Percentiles rank a stretch among this genome's conserved stretches.
These are phyloP conservation scores for Ogataea paradorogensis DNA, from an alignment of 805 yeast species.

Conservation along the genomic window DNA sequence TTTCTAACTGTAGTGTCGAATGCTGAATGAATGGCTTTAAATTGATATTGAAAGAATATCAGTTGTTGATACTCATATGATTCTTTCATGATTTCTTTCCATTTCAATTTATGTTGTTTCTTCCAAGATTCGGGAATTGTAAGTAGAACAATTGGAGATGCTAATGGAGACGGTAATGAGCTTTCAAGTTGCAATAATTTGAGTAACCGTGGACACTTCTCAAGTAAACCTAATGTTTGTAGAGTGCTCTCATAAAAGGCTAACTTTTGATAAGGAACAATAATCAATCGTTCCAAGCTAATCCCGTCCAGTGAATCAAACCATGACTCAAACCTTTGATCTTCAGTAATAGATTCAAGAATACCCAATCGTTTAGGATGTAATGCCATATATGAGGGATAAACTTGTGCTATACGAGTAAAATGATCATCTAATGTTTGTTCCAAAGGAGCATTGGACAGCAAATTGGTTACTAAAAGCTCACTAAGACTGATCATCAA, in stretches of 20 bases:
- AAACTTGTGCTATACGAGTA: conserved; percentile 23
- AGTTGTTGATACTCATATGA: conserved; percentile 21
- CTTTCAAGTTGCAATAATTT: not conserved
- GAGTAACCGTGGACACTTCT: not conserved
- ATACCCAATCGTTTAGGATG: conserved; percentile 8
- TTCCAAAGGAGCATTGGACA: not conserved
- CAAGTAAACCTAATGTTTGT: conserved; percentile 2
- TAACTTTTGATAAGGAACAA: conserved; percentile 8
- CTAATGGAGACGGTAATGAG: not conserved
- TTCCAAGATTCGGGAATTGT: conserved; percentile 26
- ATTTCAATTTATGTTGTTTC: conserved; percentile 15
- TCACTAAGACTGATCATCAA: conserved; percentile 38
- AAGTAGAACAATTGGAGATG: conserved; percentile 16
- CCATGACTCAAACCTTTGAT: conserved; percentile 16
- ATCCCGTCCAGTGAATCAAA: conserved; percentile 9
- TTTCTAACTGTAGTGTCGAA: conserved; percentile 12
- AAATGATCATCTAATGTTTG: conserved; percentile 14
- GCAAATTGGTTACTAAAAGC: conserved; percentile 24
- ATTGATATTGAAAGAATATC: conserved; percentile 16
- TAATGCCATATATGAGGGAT: conserved; percentile 25
- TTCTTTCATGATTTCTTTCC: conserved; percentile 21
- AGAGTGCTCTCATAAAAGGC: conserved; percentile 2
- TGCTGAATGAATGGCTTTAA: conserved; percentile 8
- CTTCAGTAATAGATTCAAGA: conserved; percentile 2
- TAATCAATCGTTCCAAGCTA: conserved; percentile 7